A percentile compares a stretch with the other conserved stretches of the same genome.
Evolutionary conservation across 148 eudicot species (phyloP).

Genomic region (Tetragonia tetragonoides): DNA sequence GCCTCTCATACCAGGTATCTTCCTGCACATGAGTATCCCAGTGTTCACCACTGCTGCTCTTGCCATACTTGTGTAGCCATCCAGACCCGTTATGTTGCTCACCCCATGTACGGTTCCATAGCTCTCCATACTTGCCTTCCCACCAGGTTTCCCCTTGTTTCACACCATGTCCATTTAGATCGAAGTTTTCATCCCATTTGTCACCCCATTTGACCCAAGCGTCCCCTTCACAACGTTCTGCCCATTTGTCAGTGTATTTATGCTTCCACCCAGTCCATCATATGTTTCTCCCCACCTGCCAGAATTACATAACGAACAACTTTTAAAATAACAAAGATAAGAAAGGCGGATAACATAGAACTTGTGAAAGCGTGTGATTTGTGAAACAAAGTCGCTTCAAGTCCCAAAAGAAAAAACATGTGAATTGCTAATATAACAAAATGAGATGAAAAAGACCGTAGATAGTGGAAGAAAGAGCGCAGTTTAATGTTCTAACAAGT

Average conservation of each 20-base stretch:
- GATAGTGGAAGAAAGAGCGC: not conserved
- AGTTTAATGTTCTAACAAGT: not conserved
- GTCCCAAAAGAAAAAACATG: not conserved
- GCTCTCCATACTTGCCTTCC: slow-evolving; percentile 78
- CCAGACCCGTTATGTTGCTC: slow-evolving; percentile 86
- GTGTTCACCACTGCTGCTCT: slow-evolving; percentile 83
- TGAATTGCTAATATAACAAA: too few relatives aligned
- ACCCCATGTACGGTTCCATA: slow-evolving; percentile 95
- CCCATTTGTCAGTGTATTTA: slow-evolving; percentile 95
- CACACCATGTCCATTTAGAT: slow-evolving; percentile 52
- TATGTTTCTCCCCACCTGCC: slow-evolving; percentile 96
- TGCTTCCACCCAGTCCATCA: slow-evolving; percentile 80
- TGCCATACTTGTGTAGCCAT: slow-evolving; percentile 93
- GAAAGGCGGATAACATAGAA: not conserved
- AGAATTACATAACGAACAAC: not conserved
- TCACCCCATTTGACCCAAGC: slow-evolving; percentile 97
- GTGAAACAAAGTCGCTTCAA: not conserved
- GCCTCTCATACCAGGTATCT: slow-evolving; percentile 87
- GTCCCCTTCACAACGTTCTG: slow-evolving; percentile 78
- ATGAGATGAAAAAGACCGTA: not conserved
- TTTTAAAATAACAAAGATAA: not conserved
- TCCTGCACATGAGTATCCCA: slow-evolving; percentile 86
- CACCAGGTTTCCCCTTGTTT: slow-evolving; percentile 97
- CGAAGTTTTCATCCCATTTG: slow-evolving; percentile 92
- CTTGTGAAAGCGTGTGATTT: too few relatives aligned